phyloP scores from a whole-genome alignment of 192 early-diverging fungal species.

The Diversispora epigaea region DNA sequence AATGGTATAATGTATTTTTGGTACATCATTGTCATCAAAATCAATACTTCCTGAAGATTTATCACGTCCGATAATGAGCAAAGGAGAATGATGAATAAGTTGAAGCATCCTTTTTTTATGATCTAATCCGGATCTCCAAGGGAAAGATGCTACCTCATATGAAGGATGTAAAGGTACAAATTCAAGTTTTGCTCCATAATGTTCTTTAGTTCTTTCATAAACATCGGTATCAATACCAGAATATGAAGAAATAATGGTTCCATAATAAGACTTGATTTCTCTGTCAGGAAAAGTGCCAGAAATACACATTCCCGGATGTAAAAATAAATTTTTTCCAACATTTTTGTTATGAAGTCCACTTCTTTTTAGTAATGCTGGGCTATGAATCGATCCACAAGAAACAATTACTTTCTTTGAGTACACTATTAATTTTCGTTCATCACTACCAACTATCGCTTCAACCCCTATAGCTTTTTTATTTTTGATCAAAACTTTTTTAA shows the following conservation, averaged over 20 bases:
- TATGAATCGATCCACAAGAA: constrained; percentile 63
- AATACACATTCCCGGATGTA: constrained; percentile 62
- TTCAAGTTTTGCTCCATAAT: constrained; percentile 69
- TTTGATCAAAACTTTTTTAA: constrained; percentile 55
- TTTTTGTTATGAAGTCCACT: constrained; percentile 66
- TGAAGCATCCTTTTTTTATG: constrained; percentile 57
- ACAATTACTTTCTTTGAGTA: constrained; percentile 65
- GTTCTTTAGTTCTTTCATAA: constrained; percentile 56
- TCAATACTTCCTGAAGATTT: constrained; percentile 51
- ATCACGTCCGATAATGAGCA: constrained; percentile 62
- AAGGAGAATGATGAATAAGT: constrained; percentile 45
- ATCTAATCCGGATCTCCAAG: constrained; percentile 50
- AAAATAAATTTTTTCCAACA: constrained; percentile 62
- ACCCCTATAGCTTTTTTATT: constrained; percentile 57
- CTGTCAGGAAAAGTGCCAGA: constrained; percentile 61
- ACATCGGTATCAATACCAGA: background rate
- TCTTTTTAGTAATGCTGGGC: constrained; percentile 60
- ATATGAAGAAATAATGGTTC: constrained; percentile 65
- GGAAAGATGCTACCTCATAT: constrained; percentile 38
- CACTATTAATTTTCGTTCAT: too few relatives aligned
- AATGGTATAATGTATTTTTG: constrained; percentile 50
- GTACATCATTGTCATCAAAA: constrained; percentile 45
- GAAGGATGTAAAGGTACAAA: constrained; percentile 58
- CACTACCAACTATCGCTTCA: constrained; percentile 38
- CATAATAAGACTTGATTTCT: constrained; percentile 46